Evolutionary conservation across 305 asterid genomes (phyloP), one percentile per base, ranked within the genome.

Genomic region (Plantago lanceolata): DNA sequence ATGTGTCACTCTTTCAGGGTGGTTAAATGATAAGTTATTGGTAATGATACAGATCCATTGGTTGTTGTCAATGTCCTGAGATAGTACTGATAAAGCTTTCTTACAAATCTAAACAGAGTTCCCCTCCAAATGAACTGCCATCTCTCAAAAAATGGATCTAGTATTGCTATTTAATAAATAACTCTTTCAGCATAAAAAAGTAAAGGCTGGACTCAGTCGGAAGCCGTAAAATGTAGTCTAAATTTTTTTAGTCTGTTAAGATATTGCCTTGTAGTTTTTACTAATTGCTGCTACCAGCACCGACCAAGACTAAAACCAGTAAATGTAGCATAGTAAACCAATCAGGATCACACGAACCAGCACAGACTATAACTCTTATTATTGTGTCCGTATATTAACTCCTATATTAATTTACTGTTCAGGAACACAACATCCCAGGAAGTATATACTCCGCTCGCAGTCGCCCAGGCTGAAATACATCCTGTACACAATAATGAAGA

Each of bases 361-460:
- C n/a, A n/a, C n/a, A n/a, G n/a, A n/a, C n/a, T n/a, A n/a, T n/a
- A n/a, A n/a, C n/a, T n/a, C n/a, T n/a, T n/a, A n/a, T n/a, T n/a
- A n/a, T n/a, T n/a, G n/a, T n/a, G n/a, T n/a, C n/a, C n/a, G n/a
- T n/a, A n/a, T n/a, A n/a, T n/a, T n/a, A n/a, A n/a, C n/a, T n/a
- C n/a, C n/a, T n/a, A n/a, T n/a, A n/a, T 53, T 53, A 17, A 53
- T 20, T 53, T 54, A 15, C 59, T 54, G 18, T 73, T 73, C 80
- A 91, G 96, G 83, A 83, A 69, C 63, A 56, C 72, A 63, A 69
- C 72, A 58, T 56, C 78, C 59, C 81, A 59, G 62, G 88, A 82
- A 69, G 73, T 70, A 71, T 75, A 86, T 65, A 67, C 84, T 44
- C 85, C 71, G 59, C 76, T 63, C 66, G 72, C 72, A 16, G 72